Evolutionary conservation across 495 filamentous ascomycete genomes (phyloP), one percentile per base, ranked within the genome.

Genomic region (Annulohypoxylon nitens): DNA sequence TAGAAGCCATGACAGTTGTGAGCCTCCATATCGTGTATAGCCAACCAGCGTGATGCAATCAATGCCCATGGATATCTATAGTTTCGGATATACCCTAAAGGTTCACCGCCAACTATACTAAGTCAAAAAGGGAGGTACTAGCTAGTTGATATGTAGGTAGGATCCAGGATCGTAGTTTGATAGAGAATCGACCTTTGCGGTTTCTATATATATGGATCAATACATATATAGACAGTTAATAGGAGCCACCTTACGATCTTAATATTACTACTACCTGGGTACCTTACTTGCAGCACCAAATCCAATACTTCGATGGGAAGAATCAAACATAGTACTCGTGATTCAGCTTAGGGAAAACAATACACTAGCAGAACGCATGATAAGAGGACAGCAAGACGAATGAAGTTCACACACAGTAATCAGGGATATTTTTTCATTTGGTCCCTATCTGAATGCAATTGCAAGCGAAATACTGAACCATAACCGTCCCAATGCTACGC

Each of bases 401-500:
- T 7, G 3, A 23, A 12, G 16, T 53, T 26, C 66, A 66, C 66
- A 61, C 68, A 70, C 69, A 67, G 63, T 74, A 61, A 73, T 74
- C 61, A 69, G 70, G 77, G 72, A 63, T 67, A 71, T 50, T 71
- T 55, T 60, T 60, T 60, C 68, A 77, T 77, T 79, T 67, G 62
- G 75, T 50, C 77, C 77, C 70, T 79, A 79, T 77, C 70, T 76
- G 70, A 77, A 74, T 74, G 77, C 73, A 75, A 75, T 75, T 74
- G 73, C 65, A 72, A 69, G 69, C 53, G 63, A 71, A 77, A 74
- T 70, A 70, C 70, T 58, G 71, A 75, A 79, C 75, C 77, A 69
- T 79, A 64, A 74, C 75, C 77, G 67, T 75, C 68, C 77, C 73
- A 74, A 79, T 75, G 76, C 73, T 77, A 77, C 77, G 77, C 77